Conservation (phyloP, 139 green algal genomes). For the Zygnema circumcarinatum region DNA sequence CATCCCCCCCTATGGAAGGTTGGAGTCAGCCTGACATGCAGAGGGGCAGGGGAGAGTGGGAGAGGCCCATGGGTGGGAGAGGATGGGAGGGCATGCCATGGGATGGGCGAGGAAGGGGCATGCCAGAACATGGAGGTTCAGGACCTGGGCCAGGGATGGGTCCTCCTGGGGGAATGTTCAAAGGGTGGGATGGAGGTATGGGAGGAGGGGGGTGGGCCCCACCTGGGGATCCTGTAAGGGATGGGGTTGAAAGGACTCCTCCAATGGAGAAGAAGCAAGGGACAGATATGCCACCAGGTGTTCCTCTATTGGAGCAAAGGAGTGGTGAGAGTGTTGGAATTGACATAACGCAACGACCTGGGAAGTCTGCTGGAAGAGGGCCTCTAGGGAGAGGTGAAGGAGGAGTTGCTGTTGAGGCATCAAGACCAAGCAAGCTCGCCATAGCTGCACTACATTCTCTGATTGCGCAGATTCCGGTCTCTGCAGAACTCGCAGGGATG, state of each 20-base stretch:
- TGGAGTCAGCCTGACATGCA: too few relatives aligned
- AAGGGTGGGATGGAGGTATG: neutral
- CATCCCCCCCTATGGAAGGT: neutral
- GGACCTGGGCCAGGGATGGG: neutral
- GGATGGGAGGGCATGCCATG: neutral
- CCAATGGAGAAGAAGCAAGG: neutral
- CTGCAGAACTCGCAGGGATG: neutral
- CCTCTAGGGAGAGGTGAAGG: neutral
- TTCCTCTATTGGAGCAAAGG: neutral
- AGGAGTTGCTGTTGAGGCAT: neutral
- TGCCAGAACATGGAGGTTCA: neutral
- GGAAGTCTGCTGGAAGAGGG: neutral
- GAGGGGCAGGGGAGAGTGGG: neutral
- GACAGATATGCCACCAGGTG: neutral
- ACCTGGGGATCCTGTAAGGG: neutral
- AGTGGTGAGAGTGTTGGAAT: neutral
- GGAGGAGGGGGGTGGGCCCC: neutral
- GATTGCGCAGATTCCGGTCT: neutral
- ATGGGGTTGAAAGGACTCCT: neutral
- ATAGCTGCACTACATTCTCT: neutral
- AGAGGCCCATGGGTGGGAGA: neutral
- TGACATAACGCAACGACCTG: neutral
- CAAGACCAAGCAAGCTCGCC: neutral
- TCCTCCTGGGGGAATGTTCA: neutral
- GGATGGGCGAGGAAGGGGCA: neutral